Conservation (phyloP, 331 rosid genomes). For the Quercus phellos region DNA sequence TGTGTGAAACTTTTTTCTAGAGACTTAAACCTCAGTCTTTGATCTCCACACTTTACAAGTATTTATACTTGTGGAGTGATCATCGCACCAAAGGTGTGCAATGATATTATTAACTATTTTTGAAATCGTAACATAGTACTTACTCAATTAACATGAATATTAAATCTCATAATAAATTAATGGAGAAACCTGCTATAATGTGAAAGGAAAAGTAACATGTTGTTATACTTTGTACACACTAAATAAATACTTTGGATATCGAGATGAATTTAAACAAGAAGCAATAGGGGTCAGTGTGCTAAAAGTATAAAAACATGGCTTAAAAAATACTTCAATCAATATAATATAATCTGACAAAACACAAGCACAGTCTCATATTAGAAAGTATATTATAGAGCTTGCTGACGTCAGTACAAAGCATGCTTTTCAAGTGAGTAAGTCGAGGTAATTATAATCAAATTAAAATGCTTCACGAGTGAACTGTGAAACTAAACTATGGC, state of each 20-base stretch:
- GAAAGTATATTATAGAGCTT: not conserved
- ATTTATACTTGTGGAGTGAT: fast-evolving
- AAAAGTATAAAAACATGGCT: too few relatives aligned
- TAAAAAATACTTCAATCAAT: not conserved
- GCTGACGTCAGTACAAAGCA: conserved; percentile 45
- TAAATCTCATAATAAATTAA: too few relatives aligned
- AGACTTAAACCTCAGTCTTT: fast-evolving
- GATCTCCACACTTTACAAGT: fast-evolving
- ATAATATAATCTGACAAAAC: not conserved
- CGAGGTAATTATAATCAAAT: conserved; percentile 39
- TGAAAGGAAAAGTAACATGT: too few relatives aligned
- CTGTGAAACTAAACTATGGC: conserved; percentile 6
- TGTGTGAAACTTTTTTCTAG: fast-evolving
- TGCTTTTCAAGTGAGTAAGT: conserved; percentile 40
- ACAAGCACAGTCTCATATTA: not conserved
- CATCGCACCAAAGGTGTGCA: fast-evolving
- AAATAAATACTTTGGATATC: too few relatives aligned
- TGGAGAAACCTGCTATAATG: too few relatives aligned
- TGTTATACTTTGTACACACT: too few relatives aligned
- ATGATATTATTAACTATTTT: too few relatives aligned
- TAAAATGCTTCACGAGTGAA: conserved; percentile 28
- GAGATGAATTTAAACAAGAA: too few relatives aligned
- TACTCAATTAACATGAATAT: too few relatives aligned
- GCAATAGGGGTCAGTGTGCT: too few relatives aligned
- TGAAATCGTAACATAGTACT: too few relatives aligned